Conservation (phyloP, 2,329 filamentous ascomycete genomes). For the Aspergillus calidoustus region DNA sequence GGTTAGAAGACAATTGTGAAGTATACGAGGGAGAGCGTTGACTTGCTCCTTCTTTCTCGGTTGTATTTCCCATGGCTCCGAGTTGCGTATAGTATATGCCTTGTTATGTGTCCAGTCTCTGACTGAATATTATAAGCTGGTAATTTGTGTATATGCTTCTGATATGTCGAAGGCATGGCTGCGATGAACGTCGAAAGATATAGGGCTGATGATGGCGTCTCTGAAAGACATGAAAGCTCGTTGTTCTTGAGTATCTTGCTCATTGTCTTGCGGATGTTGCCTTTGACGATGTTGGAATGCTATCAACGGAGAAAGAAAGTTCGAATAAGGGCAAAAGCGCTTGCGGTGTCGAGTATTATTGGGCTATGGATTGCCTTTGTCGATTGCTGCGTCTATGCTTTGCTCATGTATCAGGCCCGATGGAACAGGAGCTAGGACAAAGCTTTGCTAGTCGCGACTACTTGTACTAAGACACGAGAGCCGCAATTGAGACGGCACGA, state of each 20-base stretch:
- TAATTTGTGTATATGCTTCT: background rate
- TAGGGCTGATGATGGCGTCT: background rate
- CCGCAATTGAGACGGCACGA: background rate
- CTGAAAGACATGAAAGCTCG: background rate
- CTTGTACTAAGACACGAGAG: background rate
- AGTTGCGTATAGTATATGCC: background rate
- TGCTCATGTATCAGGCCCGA: background rate
- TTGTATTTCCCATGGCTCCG: background rate
- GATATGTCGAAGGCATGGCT: conserved; percentile 1
- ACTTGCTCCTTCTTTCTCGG: conserved; percentile 3
- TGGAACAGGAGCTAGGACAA: background rate
- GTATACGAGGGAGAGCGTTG: background rate
- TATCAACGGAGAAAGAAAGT: background rate
- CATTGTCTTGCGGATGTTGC: background rate
- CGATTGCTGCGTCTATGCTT: background rate
- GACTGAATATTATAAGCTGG: background rate
- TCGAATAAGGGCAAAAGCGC: background rate
- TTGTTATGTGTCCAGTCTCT: background rate
- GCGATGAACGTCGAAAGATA: background rate
- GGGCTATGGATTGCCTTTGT: background rate
- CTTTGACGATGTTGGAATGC: background rate
- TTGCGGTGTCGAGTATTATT: conserved; percentile 1
- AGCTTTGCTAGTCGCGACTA: background rate
- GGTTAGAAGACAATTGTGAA: background rate
- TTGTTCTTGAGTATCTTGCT: background rate